Base-by-base conservation (phyloP, 1,284 basidiomycete genomes). In the Puccinia triticina region DNA sequence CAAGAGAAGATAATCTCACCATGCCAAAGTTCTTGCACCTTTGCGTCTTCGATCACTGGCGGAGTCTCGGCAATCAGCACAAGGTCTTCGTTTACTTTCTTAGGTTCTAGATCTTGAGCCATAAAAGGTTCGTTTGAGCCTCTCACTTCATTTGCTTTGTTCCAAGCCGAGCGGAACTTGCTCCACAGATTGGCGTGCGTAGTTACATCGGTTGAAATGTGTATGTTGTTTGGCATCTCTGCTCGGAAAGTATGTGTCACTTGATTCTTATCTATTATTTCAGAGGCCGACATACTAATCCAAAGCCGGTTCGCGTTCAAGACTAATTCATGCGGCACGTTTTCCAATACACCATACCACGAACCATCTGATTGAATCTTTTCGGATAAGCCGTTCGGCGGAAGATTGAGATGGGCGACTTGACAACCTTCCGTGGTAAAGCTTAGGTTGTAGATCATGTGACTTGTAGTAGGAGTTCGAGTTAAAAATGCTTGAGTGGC, bases 1-100 rank as follows among this genome's bases (percentile, higher is more conserved):
- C 37, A 18, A 26, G 21, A 46, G 8, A 26, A 69, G 16, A 48
- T 26, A 29, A 69, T 40, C 74, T 21, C 46, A 76, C 74, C 74
- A 76, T 76, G 74, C 74, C 74, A 76, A 23, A 76, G 74, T 76
- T 76, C 74, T 76, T 76, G 53, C 7, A 76, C 74, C 40, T 76
- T 76, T 59, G 74, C 74, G 40, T 76, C 74, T 61, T 76, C 74
- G 43, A 76, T 76, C 29, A 76, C 59, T 0, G 74, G 74, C 26
- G 53, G 53, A 10, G 55, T 59, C 50, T 76, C 74, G 0, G 74
- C 37, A 43, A 76, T 46, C 23, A 76, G 37, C 40, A 57, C 40
- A 26, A 76, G 59, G 26, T 11, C 37, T 32, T 61, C 55, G 29
- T 46, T 64, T 4, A 64, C 59, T 43, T 61, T n/a, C 18, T 59